Base-by-base conservation (phyloP, 192 early-diverging fungal species). In the Coemansia sp. region DNA sequence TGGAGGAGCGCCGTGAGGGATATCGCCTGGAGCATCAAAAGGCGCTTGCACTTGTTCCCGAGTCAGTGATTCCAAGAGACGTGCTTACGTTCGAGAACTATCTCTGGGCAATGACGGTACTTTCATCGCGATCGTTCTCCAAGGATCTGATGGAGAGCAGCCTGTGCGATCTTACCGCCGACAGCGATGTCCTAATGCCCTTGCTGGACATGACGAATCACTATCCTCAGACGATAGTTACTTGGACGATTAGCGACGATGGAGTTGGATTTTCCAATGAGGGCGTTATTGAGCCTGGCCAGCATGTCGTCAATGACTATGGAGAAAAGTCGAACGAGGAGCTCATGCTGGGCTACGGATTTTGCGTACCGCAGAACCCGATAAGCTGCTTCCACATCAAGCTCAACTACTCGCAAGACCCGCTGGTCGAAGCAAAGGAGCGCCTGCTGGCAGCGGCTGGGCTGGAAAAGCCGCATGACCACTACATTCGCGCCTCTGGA, bases 271-370 rank as follows among this genome's bases (percentile, higher is more conserved):
- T 89, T 69, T 74, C 83, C 3, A 73, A 85, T 8, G 67, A 77
- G 1, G 51, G 73, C 14, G 41, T 34, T 34, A 40, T 83, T 8
- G 36, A 42, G n/a, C 45, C 64, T 1, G 88, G 87, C 5, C 59
- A 83, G 31, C 79, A 91, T 60, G 63, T 89, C 51, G 83, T 78
- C 51, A 89, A 90, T 74, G 90, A 89, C 59, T 91, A 91, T 71
- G 90, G 90, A 10, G 82, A 88, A 37, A 91, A 91, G 78, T 87
- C 88, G 6, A 91, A 91, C 66, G 89, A 91, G 84, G 90, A 90
- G 74, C 76, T 86, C 79, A 81, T 91, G 59, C 35, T 88, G 33
- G 88, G 89, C 2, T 91, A 90, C 64, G 90, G 89, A 11, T 91
- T 91, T 67, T 90, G 89, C 63, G 73, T 87, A 5, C 72, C 81